These are phyloP conservation scores for Naematelia encephala DNA, from an alignment of 768 basidiomycete species.

Conservation along the genomic window DNA sequence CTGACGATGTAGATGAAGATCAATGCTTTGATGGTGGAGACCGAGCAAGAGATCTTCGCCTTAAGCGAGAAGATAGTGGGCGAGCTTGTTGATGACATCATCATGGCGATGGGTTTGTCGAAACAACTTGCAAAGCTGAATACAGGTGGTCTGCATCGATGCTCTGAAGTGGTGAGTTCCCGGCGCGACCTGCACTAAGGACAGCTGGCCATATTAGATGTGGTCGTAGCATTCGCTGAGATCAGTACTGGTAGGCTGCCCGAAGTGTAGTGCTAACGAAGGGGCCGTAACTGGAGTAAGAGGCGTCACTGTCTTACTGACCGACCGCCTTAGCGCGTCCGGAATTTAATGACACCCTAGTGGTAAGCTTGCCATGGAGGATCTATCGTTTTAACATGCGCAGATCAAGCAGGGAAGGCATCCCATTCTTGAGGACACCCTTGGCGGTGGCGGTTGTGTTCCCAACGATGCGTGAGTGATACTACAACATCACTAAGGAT, in stretches of 20 bases:
- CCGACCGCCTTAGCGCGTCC: slow-evolving; percentile 63
- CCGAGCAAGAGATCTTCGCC: slow-evolving; percentile 81
- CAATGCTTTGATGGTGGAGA: slow-evolving; percentile 68
- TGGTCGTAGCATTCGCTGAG: slow-evolving; percentile 85
- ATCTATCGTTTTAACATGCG: background rate
- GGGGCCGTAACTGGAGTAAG: slow-evolving; percentile 13
- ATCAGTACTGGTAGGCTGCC: slow-evolving; percentile 66
- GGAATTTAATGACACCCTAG: slow-evolving; percentile 54
- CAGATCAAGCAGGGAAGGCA: slow-evolving; percentile 80
- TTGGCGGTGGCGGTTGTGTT: slow-evolving; percentile 66
- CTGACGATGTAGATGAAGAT: slow-evolving; percentile 4
- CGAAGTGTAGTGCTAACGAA: background rate
- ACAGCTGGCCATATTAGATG: slow-evolving; percentile 81
- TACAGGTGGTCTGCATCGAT: slow-evolving; percentile 64
- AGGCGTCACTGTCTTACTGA: background rate
- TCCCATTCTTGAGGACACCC: slow-evolving; percentile 74
- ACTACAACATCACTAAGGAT: too few relatives aligned
- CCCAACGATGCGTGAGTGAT: slow-evolving; percentile 83
- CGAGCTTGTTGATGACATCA: slow-evolving; percentile 67
- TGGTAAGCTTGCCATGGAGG: slow-evolving; percentile 19
- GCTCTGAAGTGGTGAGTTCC: slow-evolving; percentile 77
- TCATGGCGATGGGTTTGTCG: slow-evolving; percentile 62
- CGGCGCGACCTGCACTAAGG: background rate
- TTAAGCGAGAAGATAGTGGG: slow-evolving; percentile 81
- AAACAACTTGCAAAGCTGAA: slow-evolving; percentile 7